Evolutionary conservation across 1,284 basidiomycete genomes (phyloP).

Genomic region (Bondarzewia mesenterica): DNA sequence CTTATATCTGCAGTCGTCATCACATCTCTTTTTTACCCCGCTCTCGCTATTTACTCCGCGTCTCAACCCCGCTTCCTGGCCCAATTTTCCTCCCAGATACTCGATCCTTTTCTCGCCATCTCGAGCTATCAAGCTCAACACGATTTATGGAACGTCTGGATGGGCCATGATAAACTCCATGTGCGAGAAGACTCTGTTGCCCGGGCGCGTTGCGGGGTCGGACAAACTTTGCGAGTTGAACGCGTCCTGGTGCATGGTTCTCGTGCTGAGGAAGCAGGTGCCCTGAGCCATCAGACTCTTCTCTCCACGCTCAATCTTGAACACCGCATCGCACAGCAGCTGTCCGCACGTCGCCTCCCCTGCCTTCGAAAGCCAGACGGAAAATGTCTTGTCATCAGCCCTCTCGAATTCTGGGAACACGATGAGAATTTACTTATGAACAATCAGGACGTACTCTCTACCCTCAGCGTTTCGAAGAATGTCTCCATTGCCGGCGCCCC

Average conservation of each 20-base stretch:
- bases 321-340: constrained; percentile 38
- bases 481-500: constrained; percentile 51
- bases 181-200: constrained; percentile 64
- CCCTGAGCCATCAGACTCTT: constrained; percentile 53
- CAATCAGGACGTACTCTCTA: constrained; percentile 50
- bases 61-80: constrained; percentile 58
- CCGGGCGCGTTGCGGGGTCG: constrained; percentile 62
- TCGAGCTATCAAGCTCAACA: constrained; percentile 44
- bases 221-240: constrained; percentile 72
- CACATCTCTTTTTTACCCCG: constrained; percentile 91
- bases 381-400: constrained; percentile 63
- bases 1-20: constrained; percentile 92
- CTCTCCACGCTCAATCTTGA: constrained; percentile 58
- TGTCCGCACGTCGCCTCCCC: constrained; percentile 32
- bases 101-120: constrained; percentile 52
- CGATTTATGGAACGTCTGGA: constrained; percentile 67
- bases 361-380: constrained; percentile 44
- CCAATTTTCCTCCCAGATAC: constrained; percentile 42
- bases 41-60: constrained; percentile 77
- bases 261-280: constrained; percentile 42
- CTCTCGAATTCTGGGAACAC: constrained; percentile 66
- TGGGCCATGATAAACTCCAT: constrained; percentile 49
- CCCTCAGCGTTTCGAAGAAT: constrained; percentile 44
- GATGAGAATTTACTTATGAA: constrained; percentile 42
- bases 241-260: constrained; percentile 62